Conservation (phyloP, 164 flowering plant genomes). For the Akebia trifoliata region DNA sequence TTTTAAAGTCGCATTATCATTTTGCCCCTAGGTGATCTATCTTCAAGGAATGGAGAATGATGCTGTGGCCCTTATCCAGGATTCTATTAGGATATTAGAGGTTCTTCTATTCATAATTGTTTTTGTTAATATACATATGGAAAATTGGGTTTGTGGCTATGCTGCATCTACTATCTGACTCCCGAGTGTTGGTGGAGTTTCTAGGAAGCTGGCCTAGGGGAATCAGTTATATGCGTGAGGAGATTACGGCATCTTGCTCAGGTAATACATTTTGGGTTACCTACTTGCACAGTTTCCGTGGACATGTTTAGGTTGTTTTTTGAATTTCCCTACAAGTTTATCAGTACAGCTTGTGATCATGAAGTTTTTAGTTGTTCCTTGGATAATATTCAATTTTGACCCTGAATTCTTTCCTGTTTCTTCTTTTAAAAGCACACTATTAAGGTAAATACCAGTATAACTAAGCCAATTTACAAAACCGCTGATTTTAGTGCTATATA, state of each 20-base stretch:
- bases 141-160: background rate
- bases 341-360: background rate
- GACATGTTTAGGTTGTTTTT: conserved; percentile 6
- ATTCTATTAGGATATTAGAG: conserved; percentile 83
- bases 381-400: too few species aligned
- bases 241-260: conserved; percentile 73
- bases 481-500: too few species aligned
- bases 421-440: too few species aligned
- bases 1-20: background rate
- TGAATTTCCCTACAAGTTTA: too few species aligned
- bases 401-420: too few species aligned
- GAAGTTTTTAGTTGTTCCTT: background rate
- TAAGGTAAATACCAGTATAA: too few species aligned
- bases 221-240: conserved; percentile 51
- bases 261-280: conserved; percentile 30
- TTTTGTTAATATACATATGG: background rate
- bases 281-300: background rate
- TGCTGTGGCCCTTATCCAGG: conserved; percentile 57
- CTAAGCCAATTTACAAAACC: too few species aligned
- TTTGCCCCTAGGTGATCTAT: conserved; percentile 61
- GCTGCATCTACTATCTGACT: conserved; percentile 1
- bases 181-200: conserved; percentile 10
- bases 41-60: conserved; percentile 73
- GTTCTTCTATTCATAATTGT: conserved; percentile 24
- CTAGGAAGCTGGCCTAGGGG: conserved; percentile 75